Evolutionary conservation across 495 filamentous ascomycete genomes (phyloP).

Genomic region (Xylaria telfairii): DNA sequence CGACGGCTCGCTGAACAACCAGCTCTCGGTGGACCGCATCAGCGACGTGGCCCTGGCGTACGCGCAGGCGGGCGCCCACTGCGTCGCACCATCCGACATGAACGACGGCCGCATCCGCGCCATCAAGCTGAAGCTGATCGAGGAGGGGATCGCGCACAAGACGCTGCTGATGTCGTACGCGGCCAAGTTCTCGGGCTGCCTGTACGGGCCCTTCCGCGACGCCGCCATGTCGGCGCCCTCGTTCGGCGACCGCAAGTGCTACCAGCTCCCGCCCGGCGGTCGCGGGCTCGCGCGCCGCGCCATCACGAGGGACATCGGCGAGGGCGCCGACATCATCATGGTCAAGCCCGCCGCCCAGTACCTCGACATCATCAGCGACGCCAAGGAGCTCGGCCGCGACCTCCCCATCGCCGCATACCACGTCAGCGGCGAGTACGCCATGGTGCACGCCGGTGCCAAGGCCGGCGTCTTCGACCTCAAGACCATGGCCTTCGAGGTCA

Average conservation of each 20-base stretch:
- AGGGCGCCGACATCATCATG: constrained; percentile 98
- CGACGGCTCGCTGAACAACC: constrained; percentile 91
- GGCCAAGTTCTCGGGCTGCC: constrained; percentile 93
- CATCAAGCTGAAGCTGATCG: constrained; percentile 95
- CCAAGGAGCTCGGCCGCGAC: constrained; percentile 88
- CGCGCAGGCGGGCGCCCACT: constrained; percentile 91
- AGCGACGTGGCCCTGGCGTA: constrained; percentile 93
- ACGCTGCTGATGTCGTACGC: constrained; percentile 95
- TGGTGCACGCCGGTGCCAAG: constrained; percentile 96
- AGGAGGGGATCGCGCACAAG: constrained; percentile 86
- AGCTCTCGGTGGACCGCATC: constrained; percentile 88
- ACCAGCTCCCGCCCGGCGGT: constrained; percentile 91
- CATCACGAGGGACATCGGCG: constrained; percentile 85
- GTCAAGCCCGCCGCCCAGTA: constrained; percentile 96
- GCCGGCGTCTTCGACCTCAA: constrained; percentile 98
- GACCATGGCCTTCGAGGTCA: constrained; percentile 92
- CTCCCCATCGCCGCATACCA: constrained; percentile 95
- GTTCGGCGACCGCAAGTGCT: constrained; percentile 94
- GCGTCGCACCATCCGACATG: constrained; percentile 97
- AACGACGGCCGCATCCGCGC: constrained; percentile 96
- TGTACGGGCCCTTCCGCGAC: constrained; percentile 97
- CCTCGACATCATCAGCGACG: constrained; percentile 94
- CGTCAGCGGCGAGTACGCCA: constrained; percentile 95
- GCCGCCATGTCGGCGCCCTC: constrained; percentile 90
- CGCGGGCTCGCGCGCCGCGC: constrained; percentile 93